Evolutionary conservation across 2,329 filamentous ascomycete species (phyloP), one percentile per base, ranked within the genome.

Genomic region (Curvularia eragrostidis): DNA sequence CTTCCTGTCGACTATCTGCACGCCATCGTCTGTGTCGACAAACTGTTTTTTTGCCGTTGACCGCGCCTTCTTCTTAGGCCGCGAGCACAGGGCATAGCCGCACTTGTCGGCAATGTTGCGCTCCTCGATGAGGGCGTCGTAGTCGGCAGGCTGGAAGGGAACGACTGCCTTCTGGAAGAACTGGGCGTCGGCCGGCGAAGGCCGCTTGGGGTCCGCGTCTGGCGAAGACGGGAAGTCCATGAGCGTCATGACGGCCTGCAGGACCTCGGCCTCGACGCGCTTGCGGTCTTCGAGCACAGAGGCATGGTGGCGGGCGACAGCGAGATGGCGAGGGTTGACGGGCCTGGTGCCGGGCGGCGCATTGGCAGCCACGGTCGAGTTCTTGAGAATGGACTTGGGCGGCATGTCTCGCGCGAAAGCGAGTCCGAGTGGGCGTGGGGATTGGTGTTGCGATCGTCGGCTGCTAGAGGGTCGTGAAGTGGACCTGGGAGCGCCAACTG

Each of bases 71-170:
- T 82, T 79, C 50, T 87, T 87, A n/a, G 86, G 82, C 15, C 83
- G 83, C 0, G 86, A 79, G 75, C 95, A 99, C 26, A 98, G 83
- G 0, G 85, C 82, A 74, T 97, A 98, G 1, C 93, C 95, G 78
- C 95, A 99, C 19, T 86, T 83, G 42, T 84, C 86, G 67, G 91
- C 89, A 64, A 91, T 89, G 75, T 96, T 96, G 69, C 95, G 90
- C 81, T 99, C 95, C 63, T 90, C 85, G 59, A 97, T 88, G 48
- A 98, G 81, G 63, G 91, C 90, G 72, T 97, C 92, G 80, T 96
- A 96, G 80, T 99, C 94, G 52, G 85, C 84, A 0, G 93, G 91
- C 73, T 94, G 91, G 78, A 97, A 98, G 42, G 87, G 82, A 9
- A 84, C 80, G 23, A 98, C 79, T 34, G 86, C 84, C 3, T 81